A percentile compares a stretch with the other conserved stretches of the same genome.
phyloP scores from a whole-genome alignment of 2,329 filamentous ascomycete genomes.

The Alternaria sp. region DNA sequence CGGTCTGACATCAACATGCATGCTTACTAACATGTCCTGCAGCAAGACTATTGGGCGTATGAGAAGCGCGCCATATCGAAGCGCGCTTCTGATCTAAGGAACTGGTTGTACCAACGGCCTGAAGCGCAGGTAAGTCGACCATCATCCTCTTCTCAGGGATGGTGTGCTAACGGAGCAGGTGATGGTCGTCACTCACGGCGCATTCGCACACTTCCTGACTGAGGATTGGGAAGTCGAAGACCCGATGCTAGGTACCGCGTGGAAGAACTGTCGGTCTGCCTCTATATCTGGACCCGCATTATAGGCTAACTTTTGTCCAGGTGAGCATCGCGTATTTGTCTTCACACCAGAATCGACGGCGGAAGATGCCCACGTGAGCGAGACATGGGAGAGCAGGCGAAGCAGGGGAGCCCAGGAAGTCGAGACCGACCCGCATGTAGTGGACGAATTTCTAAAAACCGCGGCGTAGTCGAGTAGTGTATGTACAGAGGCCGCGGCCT shows the following conservation, averaged over 20 bases:
- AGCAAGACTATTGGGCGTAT: constrained; percentile 46
- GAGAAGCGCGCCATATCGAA: constrained; percentile 37
- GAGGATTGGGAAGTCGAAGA: constrained; percentile 69
- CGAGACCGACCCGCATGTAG: constrained; percentile 40
- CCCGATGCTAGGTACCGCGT: constrained; percentile 42
- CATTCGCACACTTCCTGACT: constrained; percentile 84
- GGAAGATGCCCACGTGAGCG: constrained; percentile 39
- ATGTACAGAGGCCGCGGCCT: constrained; percentile 1
- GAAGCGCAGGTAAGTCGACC: constrained; percentile 26
- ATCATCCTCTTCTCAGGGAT: neutral
- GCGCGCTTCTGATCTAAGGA: constrained; percentile 41
- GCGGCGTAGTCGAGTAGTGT: constrained; percentile 15
- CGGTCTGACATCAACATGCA: neutral
- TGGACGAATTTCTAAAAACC: constrained; percentile 35
- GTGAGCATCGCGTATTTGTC: constrained; percentile 43
- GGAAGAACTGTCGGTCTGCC: constrained; percentile 39
- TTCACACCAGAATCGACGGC: constrained; percentile 37
- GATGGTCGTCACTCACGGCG: constrained; percentile 81
- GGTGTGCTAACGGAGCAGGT: constrained; percentile 52
- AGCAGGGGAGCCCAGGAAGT: constrained; percentile 25
- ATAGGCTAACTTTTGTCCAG: constrained; percentile 11
- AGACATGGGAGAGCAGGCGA: constrained; percentile 33
- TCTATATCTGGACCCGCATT: neutral
- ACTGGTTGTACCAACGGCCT: constrained; percentile 37
- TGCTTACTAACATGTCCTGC: constrained; percentile 10